These are phyloP conservation scores for Solanum rostratum DNA, from an alignment of 257 asterid species.

Conservation along the genomic window DNA sequence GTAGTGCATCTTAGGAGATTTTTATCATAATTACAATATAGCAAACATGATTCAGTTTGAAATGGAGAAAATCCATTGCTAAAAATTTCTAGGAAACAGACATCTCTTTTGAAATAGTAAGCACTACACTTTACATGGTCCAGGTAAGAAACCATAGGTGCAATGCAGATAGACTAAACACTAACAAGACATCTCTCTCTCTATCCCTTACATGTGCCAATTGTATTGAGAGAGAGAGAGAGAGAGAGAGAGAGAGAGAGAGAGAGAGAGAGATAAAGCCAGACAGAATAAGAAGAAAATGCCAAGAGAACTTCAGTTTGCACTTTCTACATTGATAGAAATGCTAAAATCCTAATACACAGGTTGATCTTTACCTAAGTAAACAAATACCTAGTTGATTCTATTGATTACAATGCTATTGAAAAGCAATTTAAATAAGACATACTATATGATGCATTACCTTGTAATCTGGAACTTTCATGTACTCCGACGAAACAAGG, in stretches of 20 bases:
- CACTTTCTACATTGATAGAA: background rate
- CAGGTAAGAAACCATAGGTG: too few relatives aligned
- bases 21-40: background rate
- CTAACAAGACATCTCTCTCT: background rate
- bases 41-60: background rate
- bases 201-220: background rate
- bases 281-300: background rate
- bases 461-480: constrained; percentile 70
- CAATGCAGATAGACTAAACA: background rate
- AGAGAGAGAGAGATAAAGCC: background rate
- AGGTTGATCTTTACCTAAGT: background rate
- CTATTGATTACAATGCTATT: background rate
- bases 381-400: background rate
- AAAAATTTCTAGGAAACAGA: background rate
- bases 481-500: constrained; percentile 69
- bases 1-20: background rate
- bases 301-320: background rate
- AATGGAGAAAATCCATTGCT: background rate
- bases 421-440: background rate
- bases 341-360: background rate
- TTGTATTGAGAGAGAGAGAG: background rate
- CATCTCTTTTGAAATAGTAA: background rate
- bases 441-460: constrained; percentile 14
- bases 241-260: background rate
- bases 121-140: too few relatives aligned